phyloP scores from a whole-genome alignment of 2,329 filamentous ascomycete species.

The Pseudogymnoascus sp. region DNA sequence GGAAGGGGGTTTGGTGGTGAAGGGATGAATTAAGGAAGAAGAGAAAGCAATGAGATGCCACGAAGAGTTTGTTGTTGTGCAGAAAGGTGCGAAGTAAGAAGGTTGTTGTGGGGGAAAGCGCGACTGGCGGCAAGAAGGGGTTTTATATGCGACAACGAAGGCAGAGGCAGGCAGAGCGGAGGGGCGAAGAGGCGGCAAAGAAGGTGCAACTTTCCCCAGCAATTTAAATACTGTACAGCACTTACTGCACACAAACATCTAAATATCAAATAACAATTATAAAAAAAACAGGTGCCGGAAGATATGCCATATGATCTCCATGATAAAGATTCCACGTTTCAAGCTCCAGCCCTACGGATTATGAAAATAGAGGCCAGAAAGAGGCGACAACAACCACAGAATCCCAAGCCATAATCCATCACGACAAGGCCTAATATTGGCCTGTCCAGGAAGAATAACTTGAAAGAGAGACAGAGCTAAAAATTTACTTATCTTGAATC shows the following conservation, averaged over 20 bases:
- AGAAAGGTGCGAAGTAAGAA: neutral
- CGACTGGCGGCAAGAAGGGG: neutral
- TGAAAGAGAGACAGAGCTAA: neutral
- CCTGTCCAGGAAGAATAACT: neutral
- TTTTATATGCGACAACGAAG: neutral
- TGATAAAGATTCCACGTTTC: neutral
- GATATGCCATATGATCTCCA: neutral
- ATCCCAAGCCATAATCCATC: neutral
- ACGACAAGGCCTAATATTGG: neutral
- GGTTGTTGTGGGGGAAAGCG: neutral
- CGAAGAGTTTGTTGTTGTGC: neutral
- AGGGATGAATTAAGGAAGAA: constrained; percentile 7
- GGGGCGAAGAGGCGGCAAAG: neutral
- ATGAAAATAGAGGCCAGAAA: neutral
- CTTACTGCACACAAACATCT: neutral
- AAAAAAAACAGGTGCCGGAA: neutral
- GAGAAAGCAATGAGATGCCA: neutral
- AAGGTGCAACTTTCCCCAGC: neutral
- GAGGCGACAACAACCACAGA: neutral
- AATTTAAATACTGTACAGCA: neutral
- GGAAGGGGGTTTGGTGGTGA: neutral
- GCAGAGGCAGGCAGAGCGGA: neutral
- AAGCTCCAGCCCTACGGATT: neutral
- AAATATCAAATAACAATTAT: neutral
- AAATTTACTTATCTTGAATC: neutral